A percentile compares a stretch with the other conserved stretches of the same genome.
phyloP scores from a whole-genome alignment of 257 asterid species.

The Rubia yunnanensis region DNA sequence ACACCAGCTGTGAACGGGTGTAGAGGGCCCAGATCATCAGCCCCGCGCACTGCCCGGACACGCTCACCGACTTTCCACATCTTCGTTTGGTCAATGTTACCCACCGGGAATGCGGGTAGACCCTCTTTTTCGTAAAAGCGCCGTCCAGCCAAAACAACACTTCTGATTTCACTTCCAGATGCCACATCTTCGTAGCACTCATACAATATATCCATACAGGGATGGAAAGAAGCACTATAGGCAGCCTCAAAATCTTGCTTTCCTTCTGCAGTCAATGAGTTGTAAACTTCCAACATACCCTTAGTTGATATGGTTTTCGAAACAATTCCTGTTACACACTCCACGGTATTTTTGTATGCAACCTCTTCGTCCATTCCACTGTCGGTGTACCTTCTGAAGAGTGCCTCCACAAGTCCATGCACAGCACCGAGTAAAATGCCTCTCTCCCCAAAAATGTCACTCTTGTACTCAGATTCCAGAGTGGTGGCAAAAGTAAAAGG shows the following conservation, averaged over 20 bases:
- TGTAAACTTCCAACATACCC: constrained; percentile 93
- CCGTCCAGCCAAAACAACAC: constrained; percentile 96
- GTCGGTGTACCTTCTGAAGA: constrained; percentile 90
- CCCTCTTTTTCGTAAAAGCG: constrained; percentile 89
- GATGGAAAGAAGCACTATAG: constrained; percentile 84
- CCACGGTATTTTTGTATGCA: constrained; percentile 93
- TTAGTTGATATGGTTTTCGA: constrained; percentile 84
- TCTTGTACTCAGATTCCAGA: constrained; percentile 79
- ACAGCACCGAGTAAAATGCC: constrained; percentile 98
- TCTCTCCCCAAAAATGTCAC: constrained; percentile 95
- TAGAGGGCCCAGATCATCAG: constrained; percentile 81
- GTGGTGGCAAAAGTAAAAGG: constrained; percentile 95
- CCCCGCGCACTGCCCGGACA: constrained; percentile 58
- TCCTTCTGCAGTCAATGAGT: constrained; percentile 63
- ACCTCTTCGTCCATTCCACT: constrained; percentile 85
- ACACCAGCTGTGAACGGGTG: constrained; percentile 95
- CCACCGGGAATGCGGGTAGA: constrained; percentile 92
- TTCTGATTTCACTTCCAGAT: constrained; percentile 83
- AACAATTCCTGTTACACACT: constrained; percentile 74
- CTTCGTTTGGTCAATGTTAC: constrained; percentile 81
- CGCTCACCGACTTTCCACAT: constrained; percentile 94
- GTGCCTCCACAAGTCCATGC: constrained; percentile 87
- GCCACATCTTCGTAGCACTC: constrained; percentile 98
- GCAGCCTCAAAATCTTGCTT: constrained; percentile 79
- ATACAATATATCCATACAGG: constrained; percentile 94